These are phyloP conservation scores for Sorghum bicolor DNA, from an alignment of 176 grass and related monocot species.

Conservation along the genomic window DNA sequence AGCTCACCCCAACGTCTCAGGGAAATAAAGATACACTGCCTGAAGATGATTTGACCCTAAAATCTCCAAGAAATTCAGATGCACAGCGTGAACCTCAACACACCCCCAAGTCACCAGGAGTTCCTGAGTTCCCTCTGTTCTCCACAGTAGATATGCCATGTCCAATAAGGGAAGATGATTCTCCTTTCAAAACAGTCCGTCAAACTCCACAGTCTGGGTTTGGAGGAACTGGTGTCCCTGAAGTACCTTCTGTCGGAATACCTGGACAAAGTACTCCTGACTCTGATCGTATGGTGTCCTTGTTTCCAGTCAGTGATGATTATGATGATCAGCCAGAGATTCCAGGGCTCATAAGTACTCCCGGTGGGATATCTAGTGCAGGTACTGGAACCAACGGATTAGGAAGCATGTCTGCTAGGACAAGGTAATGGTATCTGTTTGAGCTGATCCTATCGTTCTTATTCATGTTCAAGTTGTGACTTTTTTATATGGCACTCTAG, in stretches of 20 bases:
- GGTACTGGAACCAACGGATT: constrained; percentile 45
- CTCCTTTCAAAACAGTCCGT: constrained; percentile 43
- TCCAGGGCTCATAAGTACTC: constrained; percentile 44
- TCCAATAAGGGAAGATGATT: constrained; percentile 25
- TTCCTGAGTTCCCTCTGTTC: constrained; percentile 49
- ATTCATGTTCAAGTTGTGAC: not conserved
- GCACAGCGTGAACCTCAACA: constrained; percentile 16
- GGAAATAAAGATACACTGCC: constrained; percentile 5
- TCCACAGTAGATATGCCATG: constrained; percentile 28
- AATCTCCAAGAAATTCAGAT: constrained; percentile 11
- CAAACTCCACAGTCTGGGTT: constrained; percentile 4
- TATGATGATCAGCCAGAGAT: constrained; percentile 37
- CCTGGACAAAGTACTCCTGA: constrained; percentile 16
- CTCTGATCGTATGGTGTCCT: not conserved
- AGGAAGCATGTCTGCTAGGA: constrained; percentile 78
- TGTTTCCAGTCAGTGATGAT: constrained; percentile 47
- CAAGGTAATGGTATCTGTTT: constrained; percentile 55
- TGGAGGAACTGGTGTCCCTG: constrained; percentile 30
- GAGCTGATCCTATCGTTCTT: not conserved
- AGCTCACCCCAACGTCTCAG: not conserved
- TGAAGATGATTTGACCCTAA: not conserved
- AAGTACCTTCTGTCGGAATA: constrained; percentile 18
- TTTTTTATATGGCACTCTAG: constrained; percentile 37
- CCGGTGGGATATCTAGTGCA: constrained; percentile 34
- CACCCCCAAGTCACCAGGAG: not conserved